These are phyloP conservation scores for Thalassiosira hispida DNA, from an alignment of 352 stramenopile species.

Conservation along the genomic window DNA sequence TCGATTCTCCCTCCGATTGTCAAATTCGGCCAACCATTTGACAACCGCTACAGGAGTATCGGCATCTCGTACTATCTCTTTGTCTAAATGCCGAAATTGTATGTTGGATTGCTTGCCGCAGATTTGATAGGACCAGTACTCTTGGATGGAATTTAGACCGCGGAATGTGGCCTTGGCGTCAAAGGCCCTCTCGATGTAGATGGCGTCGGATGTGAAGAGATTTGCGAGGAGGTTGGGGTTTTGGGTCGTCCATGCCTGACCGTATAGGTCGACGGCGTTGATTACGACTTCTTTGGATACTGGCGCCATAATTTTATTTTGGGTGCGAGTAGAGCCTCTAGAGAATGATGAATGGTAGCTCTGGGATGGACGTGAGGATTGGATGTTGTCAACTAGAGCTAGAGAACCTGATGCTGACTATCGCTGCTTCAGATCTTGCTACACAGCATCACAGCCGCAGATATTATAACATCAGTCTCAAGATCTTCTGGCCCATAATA, in stretches of 20 bases:
- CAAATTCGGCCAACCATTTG: constrained; percentile 23
- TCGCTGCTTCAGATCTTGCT: too few relatives aligned
- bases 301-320: too few relatives aligned
- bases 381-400: too few relatives aligned
- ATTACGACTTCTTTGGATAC: too few relatives aligned
- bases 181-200: constrained; percentile 13
- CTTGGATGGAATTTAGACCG: background rate
- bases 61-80: constrained; percentile 19
- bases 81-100: constrained; percentile 16
- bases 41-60: constrained; percentile 13
- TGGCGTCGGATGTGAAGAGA: constrained; percentile 13
- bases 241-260: constrained; percentile 13
- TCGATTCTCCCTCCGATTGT: constrained; percentile 20
- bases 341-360: too few relatives aligned
- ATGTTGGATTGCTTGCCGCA: constrained; percentile 15
- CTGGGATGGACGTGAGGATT: too few relatives aligned
- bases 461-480: too few relatives aligned
- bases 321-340: too few relatives aligned
- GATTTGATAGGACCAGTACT: constrained; percentile 28
- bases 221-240: background rate
- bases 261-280: background rate
- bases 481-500: too few relatives aligned
- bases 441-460: too few relatives aligned
- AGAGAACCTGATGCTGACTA: too few relatives aligned
- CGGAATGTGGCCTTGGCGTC: constrained; percentile 20